Evolutionary conservation across 169 alveolate genomes (phyloP).

Genomic region (Eimeria brunetti): DNA sequence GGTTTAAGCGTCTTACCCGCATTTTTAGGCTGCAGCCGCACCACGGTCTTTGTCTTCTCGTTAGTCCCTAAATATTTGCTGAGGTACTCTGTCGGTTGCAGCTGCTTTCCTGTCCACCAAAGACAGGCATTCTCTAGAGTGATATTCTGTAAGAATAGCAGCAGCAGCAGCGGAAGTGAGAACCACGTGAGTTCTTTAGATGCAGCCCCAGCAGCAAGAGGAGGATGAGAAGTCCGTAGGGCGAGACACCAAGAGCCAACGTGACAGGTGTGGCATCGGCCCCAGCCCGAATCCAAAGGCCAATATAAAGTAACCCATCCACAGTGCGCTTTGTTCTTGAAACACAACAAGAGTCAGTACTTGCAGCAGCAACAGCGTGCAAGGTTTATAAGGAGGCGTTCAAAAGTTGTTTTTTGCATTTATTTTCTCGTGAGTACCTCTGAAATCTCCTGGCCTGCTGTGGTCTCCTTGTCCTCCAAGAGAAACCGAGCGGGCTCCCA

Average conservation of each 20-base stretch:
- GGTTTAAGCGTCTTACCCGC: conserved; percentile 49
- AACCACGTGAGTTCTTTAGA: neutral
- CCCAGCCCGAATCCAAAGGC: neutral
- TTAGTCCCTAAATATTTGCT: conserved; percentile 93
- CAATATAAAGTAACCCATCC: neutral
- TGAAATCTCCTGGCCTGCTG: conserved; percentile 81
- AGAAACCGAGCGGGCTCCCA: conserved; percentile 95
- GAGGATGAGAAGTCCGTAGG: neutral
- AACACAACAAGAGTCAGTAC: neutral
- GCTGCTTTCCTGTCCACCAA: conserved; percentile 98
- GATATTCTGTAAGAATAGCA: conserved; percentile 83
- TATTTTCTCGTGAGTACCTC: neutral
- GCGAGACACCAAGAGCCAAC: neutral
- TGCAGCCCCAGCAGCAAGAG: neutral
- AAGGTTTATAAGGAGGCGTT: neutral
- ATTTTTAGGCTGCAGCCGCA: conserved; percentile 92
- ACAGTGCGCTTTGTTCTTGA: neutral
- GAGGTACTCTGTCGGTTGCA: conserved; percentile 89
- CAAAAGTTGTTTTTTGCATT: neutral
- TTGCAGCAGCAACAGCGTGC: neutral
- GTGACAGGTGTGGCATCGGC: neutral
- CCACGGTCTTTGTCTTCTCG: conserved; percentile 97
- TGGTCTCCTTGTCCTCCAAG: conserved; percentile 91
- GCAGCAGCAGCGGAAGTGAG: neutral
- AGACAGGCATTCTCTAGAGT: conserved; percentile 89